Evolutionary conservation across 2,329 filamentous ascomycete genomes (phyloP).

Genomic region (Huntiella decipiens): DNA sequence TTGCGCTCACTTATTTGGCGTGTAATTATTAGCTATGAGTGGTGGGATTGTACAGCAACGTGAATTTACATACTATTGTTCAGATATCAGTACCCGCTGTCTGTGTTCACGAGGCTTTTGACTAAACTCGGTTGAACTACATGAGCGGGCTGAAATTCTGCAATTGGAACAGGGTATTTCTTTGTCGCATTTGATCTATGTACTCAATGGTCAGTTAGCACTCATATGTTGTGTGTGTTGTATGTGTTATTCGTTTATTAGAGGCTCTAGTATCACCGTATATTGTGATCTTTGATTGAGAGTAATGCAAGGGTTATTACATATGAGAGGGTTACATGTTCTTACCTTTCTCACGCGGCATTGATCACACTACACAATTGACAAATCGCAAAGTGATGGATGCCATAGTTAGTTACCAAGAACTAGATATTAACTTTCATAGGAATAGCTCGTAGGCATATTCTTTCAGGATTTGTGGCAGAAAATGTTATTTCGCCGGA

Average conservation of each 20-base stretch:
- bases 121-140: constrained; percentile 34
- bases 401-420: background rate
- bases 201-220: background rate
- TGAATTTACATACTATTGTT: constrained; percentile 32
- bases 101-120: constrained; percentile 35
- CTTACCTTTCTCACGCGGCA: constrained; percentile 24
- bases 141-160: constrained; percentile 30
- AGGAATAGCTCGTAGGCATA: background rate
- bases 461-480: too few relatives aligned
- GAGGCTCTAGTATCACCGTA: background rate
- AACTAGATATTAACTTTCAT: background rate
- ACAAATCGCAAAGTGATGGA: constrained; percentile 11
- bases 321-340: background rate
- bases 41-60: background rate
- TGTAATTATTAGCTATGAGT: background rate
- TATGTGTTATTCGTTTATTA: background rate
- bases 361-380: constrained; percentile 24
- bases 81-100: constrained; percentile 39
- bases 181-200: constrained; percentile 39
- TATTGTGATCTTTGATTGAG: background rate
- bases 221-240: background rate
- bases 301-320: background rate
- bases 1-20: constrained; percentile 28
- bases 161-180: constrained; percentile 40
- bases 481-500: too few relatives aligned